These are phyloP conservation scores for Nemania diffusa DNA, from an alignment of 2,329 filamentous ascomycete genomes.

Conservation along the genomic window DNA sequence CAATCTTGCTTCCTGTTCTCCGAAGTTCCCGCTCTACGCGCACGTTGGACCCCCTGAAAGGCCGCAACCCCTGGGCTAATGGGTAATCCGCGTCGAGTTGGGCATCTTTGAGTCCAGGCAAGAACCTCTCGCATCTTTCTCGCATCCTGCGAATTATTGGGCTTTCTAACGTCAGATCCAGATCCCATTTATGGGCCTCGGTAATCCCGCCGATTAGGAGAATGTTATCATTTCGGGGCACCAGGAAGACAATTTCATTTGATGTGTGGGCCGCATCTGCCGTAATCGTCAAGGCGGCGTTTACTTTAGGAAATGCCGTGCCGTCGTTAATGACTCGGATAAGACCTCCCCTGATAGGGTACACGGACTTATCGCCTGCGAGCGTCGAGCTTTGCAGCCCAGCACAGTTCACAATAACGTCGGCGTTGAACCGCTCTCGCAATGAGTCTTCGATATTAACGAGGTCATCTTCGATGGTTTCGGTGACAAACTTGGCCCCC, in stretches of 20 bases:
- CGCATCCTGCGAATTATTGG: conserved; percentile 56
- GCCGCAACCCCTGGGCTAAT: conserved; percentile 56
- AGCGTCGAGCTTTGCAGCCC: conserved; percentile 53
- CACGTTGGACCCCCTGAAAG: conserved; percentile 54
- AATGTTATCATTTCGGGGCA: conserved; percentile 57
- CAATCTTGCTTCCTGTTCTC: conserved; percentile 49
- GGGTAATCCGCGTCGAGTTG: conserved; percentile 55
- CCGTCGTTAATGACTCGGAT: conserved; percentile 60
- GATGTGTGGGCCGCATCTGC: conserved; percentile 51
- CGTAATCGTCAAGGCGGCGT: conserved; percentile 54
- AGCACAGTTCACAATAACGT: conserved; percentile 57
- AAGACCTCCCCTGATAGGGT: conserved; percentile 57
- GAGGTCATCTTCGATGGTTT: conserved; percentile 52
- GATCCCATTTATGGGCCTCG: conserved; percentile 51
- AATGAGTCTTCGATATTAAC: conserved; percentile 51
- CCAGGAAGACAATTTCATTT: conserved; percentile 57
- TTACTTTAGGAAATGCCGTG: conserved; percentile 54
- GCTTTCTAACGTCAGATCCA: conserved; percentile 54
- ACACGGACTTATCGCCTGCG: conserved; percentile 53
- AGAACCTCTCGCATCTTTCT: conserved; percentile 54
- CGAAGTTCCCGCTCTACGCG: conserved; percentile 56
- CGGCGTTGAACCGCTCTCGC: conserved; percentile 50
- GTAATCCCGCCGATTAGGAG: conserved; percentile 55
- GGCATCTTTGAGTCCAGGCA: conserved; percentile 55
- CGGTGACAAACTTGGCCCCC: conserved; percentile 53